Percentiles rank a stretch among this genome's conserved stretches.
Conservation (phyloP, 805 yeast genomes). For the Ogataea paraovalis region DNA sequence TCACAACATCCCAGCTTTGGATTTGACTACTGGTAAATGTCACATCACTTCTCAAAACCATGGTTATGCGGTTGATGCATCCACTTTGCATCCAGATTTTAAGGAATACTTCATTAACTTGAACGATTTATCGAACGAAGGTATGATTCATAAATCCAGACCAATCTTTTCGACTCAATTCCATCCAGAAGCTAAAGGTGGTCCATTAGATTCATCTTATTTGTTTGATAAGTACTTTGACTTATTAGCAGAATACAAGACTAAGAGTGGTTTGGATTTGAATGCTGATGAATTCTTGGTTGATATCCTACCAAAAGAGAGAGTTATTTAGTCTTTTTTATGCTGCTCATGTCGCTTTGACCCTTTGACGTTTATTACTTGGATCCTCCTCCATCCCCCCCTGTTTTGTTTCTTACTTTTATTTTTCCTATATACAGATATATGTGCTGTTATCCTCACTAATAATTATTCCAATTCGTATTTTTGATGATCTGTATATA, state of each 20-base stretch:
- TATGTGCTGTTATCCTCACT: too few relatives aligned
- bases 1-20: constrained; percentile 95
- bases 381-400: too few relatives aligned
- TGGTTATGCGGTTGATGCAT: constrained; percentile 92
- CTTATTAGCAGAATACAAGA: constrained; percentile 57
- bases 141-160: constrained; percentile 82
- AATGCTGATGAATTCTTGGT: constrained; percentile 46
- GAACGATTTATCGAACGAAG: constrained; percentile 96
- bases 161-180: constrained; percentile 97
- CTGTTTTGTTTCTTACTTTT: too few relatives aligned
- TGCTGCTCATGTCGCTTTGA: too few relatives aligned
- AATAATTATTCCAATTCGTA: too few relatives aligned
- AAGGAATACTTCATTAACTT: constrained; percentile 87
- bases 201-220: constrained; percentile 90
- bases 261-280: constrained; percentile 38
- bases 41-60: constrained; percentile 99
- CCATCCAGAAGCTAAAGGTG: constrained; percentile 99
- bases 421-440: too few relatives aligned
- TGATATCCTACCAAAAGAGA: constrained; percentile 60
- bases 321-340: constrained; percentile 42
- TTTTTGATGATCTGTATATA: too few relatives aligned
- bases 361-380: too few relatives aligned
- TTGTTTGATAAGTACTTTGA: constrained; percentile 86
- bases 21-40: constrained; percentile 84
- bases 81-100: constrained; percentile 71